Percentiles rank a stretch among this genome's conserved stretches.
These are phyloP conservation scores for Discostella stelligeroides DNA, from an alignment of 108 stramenopile genomes.

Conservation along the genomic window DNA sequence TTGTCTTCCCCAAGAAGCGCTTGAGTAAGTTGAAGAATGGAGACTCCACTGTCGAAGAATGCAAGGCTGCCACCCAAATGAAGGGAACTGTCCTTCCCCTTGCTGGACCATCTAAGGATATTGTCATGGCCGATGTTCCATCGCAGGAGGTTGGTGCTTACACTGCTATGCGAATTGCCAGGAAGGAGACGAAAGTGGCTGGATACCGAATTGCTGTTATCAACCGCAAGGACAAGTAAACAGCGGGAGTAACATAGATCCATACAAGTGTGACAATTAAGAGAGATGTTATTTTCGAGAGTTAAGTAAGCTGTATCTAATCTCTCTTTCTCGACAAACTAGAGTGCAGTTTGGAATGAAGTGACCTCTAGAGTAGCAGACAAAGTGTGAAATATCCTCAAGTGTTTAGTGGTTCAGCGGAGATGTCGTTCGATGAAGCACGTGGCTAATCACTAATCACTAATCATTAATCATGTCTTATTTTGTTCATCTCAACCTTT, in stretches of 20 bases:
- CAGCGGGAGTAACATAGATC: not conserved
- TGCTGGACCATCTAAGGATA: slow-evolving; percentile 56
- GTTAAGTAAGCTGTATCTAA: too few relatives aligned
- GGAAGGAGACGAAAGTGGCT: slow-evolving; percentile 81
- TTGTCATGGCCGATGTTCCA: slow-evolving; percentile 86
- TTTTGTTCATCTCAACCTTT: too few relatives aligned
- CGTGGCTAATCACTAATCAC: too few relatives aligned
- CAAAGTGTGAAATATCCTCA: too few relatives aligned
- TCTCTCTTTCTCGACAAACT: too few relatives aligned
- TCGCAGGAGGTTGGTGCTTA: slow-evolving; percentile 77
- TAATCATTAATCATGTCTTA: too few relatives aligned
- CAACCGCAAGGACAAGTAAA: slow-evolving; percentile 86
- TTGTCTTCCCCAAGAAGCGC: slow-evolving; percentile 86
- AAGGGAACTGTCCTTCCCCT: slow-evolving; percentile 82
- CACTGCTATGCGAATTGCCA: slow-evolving; percentile 82
- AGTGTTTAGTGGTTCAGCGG: too few relatives aligned
- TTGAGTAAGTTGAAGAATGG: slow-evolving; percentile 83
- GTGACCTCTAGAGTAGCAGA: too few relatives aligned
- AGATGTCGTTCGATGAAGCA: too few relatives aligned
- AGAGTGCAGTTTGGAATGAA: too few relatives aligned
- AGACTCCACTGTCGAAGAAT: slow-evolving; percentile 65
- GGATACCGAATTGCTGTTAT: slow-evolving; percentile 75
- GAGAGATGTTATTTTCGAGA: too few relatives aligned
- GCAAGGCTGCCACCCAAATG: slow-evolving; percentile 72
- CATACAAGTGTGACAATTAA: too few relatives aligned